Percentiles rank a stretch among this genome's conserved stretches.
Evolutionary conservation across 2,329 filamentous ascomycete genomes (phyloP).

Genomic region (Albophoma yamanashiensis): DNA sequence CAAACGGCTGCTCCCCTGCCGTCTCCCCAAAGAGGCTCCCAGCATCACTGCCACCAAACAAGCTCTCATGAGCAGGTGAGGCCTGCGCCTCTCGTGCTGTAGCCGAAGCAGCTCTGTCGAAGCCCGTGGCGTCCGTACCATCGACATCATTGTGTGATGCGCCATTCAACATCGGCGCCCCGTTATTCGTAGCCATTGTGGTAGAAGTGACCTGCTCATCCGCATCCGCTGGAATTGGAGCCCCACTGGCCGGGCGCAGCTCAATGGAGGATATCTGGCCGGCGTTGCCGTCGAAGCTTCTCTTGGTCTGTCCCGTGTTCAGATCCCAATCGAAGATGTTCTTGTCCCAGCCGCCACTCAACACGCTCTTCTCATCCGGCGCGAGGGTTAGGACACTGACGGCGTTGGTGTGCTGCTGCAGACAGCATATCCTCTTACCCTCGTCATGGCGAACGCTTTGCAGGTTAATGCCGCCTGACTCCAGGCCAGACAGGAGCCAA

Average conservation of each 20-base stretch:
- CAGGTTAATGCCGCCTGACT: slow-evolving; percentile 85
- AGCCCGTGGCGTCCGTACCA: background rate
- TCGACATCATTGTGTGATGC: slow-evolving; percentile 13
- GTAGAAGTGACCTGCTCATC: slow-evolving; percentile 48
- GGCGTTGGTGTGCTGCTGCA: slow-evolving; percentile 79
- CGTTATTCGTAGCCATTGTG: slow-evolving; percentile 70
- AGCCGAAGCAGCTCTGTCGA: slow-evolving; percentile 10
- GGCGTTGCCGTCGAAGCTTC: slow-evolving; percentile 66
- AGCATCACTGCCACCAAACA: slow-evolving; percentile 70
- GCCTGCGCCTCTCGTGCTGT: slow-evolving; percentile 42
- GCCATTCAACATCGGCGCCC: slow-evolving; percentile 46
- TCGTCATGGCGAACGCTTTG: slow-evolving; percentile 92
- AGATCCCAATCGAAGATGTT: slow-evolving; percentile 90
- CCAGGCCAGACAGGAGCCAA: slow-evolving; percentile 84
- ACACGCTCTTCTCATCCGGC: slow-evolving; percentile 73
- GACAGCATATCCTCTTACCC: slow-evolving; percentile 73
- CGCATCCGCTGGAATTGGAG: slow-evolving; percentile 66
- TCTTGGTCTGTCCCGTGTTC: slow-evolving; percentile 67
- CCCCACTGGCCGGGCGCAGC: slow-evolving; percentile 63
- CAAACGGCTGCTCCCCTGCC: slow-evolving; percentile 51
- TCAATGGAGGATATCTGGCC: slow-evolving; percentile 85
- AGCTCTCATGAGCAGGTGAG: slow-evolving; percentile 64
- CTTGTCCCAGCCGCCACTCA: slow-evolving; percentile 97
- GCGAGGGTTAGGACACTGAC: slow-evolving; percentile 79
- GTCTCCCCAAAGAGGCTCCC: slow-evolving; percentile 85